Base-by-base conservation (phyloP, 2,329 filamentous ascomycete species). In the Colletotrichum filicis region DNA sequence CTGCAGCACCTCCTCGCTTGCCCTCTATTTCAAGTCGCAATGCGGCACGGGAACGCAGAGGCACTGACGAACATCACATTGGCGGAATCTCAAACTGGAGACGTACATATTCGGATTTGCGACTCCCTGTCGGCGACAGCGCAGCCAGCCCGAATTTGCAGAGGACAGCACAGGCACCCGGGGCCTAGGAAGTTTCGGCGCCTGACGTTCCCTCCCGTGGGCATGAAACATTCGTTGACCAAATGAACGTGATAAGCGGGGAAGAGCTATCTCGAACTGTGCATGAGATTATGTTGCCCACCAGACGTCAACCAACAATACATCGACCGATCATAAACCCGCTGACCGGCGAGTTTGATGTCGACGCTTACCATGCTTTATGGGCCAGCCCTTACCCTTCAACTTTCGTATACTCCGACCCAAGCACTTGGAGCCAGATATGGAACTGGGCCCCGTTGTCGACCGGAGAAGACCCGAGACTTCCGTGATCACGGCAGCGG, bases 101-200 rank as follows among this genome's bases (percentile, higher is more conserved):
- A 46, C 79, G 78, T 5, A 77, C 74, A 9, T 78, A 78, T 74
- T 82, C 81, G 8, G 79, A 81, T 72, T 79, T 87, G 30, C 83
- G 84, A n/a, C 80, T 87, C 14, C 84, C 85, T 0, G 77, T 80
- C 7, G 80, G 78, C 66, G 83, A 85, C 46, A 66, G 49, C 32
- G 28, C 49, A 12, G 42, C 73, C 32, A 71, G 66, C 14, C 66
- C 66, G 42, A 63, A 78, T 16, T 66, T 80, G 52, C 79, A 78
- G 49, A 78, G 78, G 37, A 79, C 79, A 19, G 78, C 81, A 30
- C 79, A 80, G 63, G 69, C 73, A 52, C 79, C 80, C n/a, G 78
- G 79, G 16, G 79, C 81, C 37, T 79, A 78, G 71, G 53, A 65
- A 32, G 35, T 58, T 42, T 52, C 46, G n/a, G 26, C n/a, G 35